Evolutionary conservation across 2,329 filamentous ascomycete genomes (phyloP), one percentile per base, ranked within the genome.

Genomic region (Colletotrichum cuscutae): DNA sequence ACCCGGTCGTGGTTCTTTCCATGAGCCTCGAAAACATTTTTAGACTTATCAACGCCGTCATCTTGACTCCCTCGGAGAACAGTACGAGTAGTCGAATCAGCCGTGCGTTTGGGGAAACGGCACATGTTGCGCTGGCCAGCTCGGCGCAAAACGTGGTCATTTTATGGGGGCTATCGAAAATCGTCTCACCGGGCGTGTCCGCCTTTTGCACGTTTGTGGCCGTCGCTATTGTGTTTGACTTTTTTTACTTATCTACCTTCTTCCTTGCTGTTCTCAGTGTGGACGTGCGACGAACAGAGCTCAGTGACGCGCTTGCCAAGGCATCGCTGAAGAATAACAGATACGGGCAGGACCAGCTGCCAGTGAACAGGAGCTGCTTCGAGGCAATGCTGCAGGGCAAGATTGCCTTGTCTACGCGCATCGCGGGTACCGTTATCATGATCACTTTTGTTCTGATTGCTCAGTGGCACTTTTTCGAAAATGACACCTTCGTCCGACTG

Each of bases 11-110:
- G n/a, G 89, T 95, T 9, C 86, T 95, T 52, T 89, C 91, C 52
- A 92, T 95, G 83, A 94, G 94, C 62, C 84, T 95, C 37, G 93
- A 95, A 77, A 95, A 95, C 77, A 93, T 94, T 75, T 93, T 95
- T 77, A 88, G 93, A 22, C 84, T 95, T 46, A 94, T 95, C 80
- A 95, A 95, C 78, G 91, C 92, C 7, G 92, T 95, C 52, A 90
- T 95, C 42, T 85, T 91, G 68, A 94, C 92, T 1, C 91, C 92
- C 0, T 86, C 91, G 0, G 90, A 94, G 75, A 89, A 92, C 79
- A 90, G 87, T 71, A 93, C 92, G 4, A 90, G 91, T 68, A 88
- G 87, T 69, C 89, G 94, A 60, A 92, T 96, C 53, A 91, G 92
- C 1, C 88, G 93, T 74, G 94, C 93, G 1, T 89, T 95, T 75